Base-by-base conservation (phyloP, 768 basidiomycete genomes). In the Termitomyces titanicus region DNA sequence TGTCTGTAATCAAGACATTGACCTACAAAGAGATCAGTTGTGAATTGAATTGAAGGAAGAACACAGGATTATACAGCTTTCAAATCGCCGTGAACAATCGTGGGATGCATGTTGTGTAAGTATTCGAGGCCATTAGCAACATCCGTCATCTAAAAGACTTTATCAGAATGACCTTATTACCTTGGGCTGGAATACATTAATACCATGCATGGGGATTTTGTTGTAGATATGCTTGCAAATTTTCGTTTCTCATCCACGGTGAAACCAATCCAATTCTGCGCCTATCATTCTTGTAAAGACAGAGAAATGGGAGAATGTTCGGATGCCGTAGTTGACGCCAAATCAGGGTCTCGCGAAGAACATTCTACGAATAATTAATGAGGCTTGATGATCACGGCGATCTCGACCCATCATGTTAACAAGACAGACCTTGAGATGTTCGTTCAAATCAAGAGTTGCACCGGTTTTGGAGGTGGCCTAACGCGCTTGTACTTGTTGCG, bases 341-440 rank as follows among this genome's bases (percentile, higher is more conserved):
- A 15, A 56, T 50, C 2, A 56, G 53, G 8, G 53, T 58, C 22
- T 58, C 57, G 20, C 46, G 53, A 25, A 52, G 40, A 34, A 58
- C 57, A 34, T 54, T 54, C 57, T 58, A 34, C 24, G 25, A 29
- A n/a, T n/a, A n/a, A n/a, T n/a, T n/a, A 29, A 29, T 3, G 29
- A 9, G 29, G 29, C 29, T 29, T 29, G 29, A 29, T 29, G 29
- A 29, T 3, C 9, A 29, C 29, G 29, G 5, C 29, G 9, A 29
- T 29, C 29, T 29, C 9, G 29, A 29, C 29, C 9, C 5, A 29
- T 3, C 9, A 29, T 29, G 29, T 29, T 9, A 29, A 29, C 29
- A 29, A 9, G 9, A 33, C 61, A 25, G 27, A 52, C 70, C 63
- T 70, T 70, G 6, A 68, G 39, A 47, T 65, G 62, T 48, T 54